Base-by-base conservation (phyloP, 257 asterid genomes). In the Solanum arcanum region DNA sequence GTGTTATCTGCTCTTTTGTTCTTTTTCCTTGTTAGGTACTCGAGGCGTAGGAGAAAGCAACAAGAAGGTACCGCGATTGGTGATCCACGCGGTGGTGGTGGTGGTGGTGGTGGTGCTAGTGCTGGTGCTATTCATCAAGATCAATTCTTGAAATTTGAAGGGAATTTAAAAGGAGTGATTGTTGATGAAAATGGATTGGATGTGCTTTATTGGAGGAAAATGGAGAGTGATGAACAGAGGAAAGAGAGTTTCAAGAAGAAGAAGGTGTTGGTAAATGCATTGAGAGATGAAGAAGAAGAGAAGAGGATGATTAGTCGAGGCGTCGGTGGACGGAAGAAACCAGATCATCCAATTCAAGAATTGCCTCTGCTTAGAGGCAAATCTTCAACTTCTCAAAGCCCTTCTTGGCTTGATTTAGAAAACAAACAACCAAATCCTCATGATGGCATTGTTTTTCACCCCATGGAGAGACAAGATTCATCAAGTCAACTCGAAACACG, bases 121-220 rank as follows among this genome's bases (percentile, higher is more conserved):
- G 74, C 70, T 3, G 78, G 73, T 87, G 86, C 64, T 88, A 90
- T 87, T 7, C 89, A 60, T 7, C 89, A 60, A 39, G 85, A 75
- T 83, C 90, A 87, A 62, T 94, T 97, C 35, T 59, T 75, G 84
- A 86, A 93, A 80, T 92, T 94, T 87, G 87, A 90, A 18, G 96
- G 99, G 6, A 92, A 95, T 56, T 83, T 97, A 23, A 96, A 94
- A 86, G 99, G 98, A 21, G 87, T 97, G 82, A 95, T 97, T 33
- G 98, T 97, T 11, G 99, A 95, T 87, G 99, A 95, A 88, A 88
- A 95, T 86, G 99, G 99, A 3, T 80, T 97, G 92, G 99, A 97
- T 87, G 99, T 97, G 42, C 84, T 97, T 86, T 97, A 97, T 76
- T 97, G 99, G 99, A 95, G 90, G 85, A 91, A 95, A 39, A 3